phyloP scores from a whole-genome alignment of 352 stramenopile genomes.

The Pythium pectinolyticum region DNA sequence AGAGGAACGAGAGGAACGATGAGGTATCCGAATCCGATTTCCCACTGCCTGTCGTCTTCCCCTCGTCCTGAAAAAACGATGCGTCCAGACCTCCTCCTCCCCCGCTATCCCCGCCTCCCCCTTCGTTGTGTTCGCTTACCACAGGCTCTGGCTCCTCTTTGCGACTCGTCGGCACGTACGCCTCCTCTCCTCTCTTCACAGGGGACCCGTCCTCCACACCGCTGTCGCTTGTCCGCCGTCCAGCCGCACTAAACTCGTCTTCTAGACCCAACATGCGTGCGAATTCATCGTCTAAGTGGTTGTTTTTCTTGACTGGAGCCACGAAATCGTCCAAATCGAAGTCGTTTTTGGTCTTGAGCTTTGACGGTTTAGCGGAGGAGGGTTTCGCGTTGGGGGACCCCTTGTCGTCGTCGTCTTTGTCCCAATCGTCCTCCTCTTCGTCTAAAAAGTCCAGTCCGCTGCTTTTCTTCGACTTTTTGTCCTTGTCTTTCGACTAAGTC shows the following conservation, averaged over 20 bases:
- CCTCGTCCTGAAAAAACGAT: constrained; percentile 29
- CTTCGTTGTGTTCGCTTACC: background rate
- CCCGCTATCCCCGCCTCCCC: too few species aligned
- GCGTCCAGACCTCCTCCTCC: constrained; percentile 17
- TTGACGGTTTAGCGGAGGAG: too few species aligned
- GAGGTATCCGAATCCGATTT: constrained; percentile 4
- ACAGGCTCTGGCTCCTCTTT: background rate
- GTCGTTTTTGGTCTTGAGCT: constrained; percentile 4
- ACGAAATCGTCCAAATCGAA: constrained; percentile 32
- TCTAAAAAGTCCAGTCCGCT: constrained; percentile 31
- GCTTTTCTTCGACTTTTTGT: constrained; percentile 51
- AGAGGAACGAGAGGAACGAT: constrained; percentile 22
- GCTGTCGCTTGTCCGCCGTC: constrained; percentile 1
- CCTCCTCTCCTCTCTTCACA: constrained; percentile 3
- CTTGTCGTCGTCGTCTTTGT: constrained; percentile 26
- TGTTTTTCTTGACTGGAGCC: constrained; percentile 33
- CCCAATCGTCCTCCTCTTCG: constrained; percentile 26
- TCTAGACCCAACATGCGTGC: constrained; percentile 63
- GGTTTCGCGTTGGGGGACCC: too few species aligned
- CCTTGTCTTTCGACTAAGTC: constrained; percentile 39
- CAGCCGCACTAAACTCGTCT: constrained; percentile 26
- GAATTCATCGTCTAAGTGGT: constrained; percentile 61
- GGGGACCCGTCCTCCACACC: constrained; percentile 2
- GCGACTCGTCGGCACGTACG: background rate
- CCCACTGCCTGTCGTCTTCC: background rate